A percentile compares a stretch with the other conserved stretches of the same genome.
phyloP scores from a whole-genome alignment of 2,329 filamentous ascomycete genomes.

The Sporothrix brunneoviolacea region DNA sequence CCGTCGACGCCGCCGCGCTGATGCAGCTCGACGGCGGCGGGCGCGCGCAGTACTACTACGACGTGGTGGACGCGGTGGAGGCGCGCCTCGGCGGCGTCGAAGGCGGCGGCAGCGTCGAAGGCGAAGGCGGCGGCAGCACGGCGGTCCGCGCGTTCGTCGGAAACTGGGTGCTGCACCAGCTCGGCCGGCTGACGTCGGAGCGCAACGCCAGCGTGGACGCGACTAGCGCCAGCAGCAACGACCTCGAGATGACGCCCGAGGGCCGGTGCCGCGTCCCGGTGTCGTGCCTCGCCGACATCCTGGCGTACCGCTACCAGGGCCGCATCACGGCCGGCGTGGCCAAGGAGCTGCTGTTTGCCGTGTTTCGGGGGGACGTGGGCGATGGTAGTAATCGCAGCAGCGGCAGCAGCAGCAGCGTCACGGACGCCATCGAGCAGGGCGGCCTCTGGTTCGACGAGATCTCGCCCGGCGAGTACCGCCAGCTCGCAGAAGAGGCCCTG shows the following conservation, averaged over 20 bases:
- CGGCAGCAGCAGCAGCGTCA: conserved; percentile 31
- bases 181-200: conserved; percentile 60
- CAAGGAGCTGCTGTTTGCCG: conserved; percentile 49
- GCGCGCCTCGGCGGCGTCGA: neutral
- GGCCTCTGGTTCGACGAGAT: conserved; percentile 51
- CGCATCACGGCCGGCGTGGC: conserved; percentile 51
- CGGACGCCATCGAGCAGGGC: conserved; percentile 38
- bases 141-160: conserved; percentile 39
- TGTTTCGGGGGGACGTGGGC: conserved; percentile 41
- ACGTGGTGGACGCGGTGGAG: conserved; percentile 48
- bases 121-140: conserved; percentile 17
- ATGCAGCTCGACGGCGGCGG: conserved; percentile 70
- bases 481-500: conserved; percentile 38
- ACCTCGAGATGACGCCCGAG: conserved; percentile 31
- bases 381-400: too few species aligned
- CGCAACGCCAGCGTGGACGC: conserved; percentile 18
- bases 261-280: conserved; percentile 45
- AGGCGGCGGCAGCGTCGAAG: too few species aligned
- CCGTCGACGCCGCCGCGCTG: conserved; percentile 78
- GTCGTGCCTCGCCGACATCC: conserved; percentile 42
- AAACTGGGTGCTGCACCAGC: conserved; percentile 69
- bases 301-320: conserved; percentile 40
- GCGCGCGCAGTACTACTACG: conserved; percentile 74
- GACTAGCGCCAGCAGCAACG: conserved; percentile 10
- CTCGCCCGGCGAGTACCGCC: conserved; percentile 38